Evolutionary conservation across 78 protist species (phyloP), one percentile per base, ranked within the genome.

Genomic region (Emiliania huxleyi): DNA sequence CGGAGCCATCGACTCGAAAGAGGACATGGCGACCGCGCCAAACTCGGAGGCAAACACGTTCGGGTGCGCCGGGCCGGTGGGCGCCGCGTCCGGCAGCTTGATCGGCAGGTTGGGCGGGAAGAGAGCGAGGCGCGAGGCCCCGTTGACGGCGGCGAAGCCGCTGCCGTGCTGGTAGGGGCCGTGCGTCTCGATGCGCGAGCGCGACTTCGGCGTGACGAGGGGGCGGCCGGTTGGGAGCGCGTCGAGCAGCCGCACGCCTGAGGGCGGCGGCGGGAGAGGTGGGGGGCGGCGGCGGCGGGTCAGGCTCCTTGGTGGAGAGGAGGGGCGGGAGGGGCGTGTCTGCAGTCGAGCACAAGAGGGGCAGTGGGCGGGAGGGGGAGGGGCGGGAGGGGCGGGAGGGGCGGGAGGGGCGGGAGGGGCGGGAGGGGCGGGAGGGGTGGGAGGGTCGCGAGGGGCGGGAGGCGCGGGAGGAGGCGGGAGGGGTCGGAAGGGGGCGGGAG

Each of bases 221-320:
- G 90, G 22, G 33, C 2, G 0, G 2, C 90, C 94, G 56, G 77
- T 37, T 19, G 94, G 94, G 3, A 81, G 56, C n/a, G 90, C 37
- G 25, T 43, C 42, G 44, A 94, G 94, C 49, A 77, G 44, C 91
- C 85, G 38, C n/a, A 94, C 95, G 43, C 95, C 95, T n/a, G n/a
- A n/a, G n/a, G n/a, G n/a, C n/a, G n/a, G n/a, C n/a, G n/a, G n/a
- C n/a, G n/a, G n/a, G n/a, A n/a, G n/a, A n/a, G n/a, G n/a, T n/a
- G n/a, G n/a, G n/a, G n/a, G n/a, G n/a, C n/a, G n/a, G n/a, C n/a
- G n/a, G n/a, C n/a, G n/a, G n/a, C n/a, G n/a, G n/a, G n/a, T n/a
- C n/a, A n/a, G n/a, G n/a, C n/a, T n/a, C n/a, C n/a, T n/a, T n/a
- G n/a, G n/a, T n/a, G n/a, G n/a, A n/a, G n/a, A n/a, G n/a, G n/a